These are phyloP conservation scores for Clathrus columnatus DNA, from an alignment of 768 basidiomycete genomes.

Conservation along the genomic window DNA sequence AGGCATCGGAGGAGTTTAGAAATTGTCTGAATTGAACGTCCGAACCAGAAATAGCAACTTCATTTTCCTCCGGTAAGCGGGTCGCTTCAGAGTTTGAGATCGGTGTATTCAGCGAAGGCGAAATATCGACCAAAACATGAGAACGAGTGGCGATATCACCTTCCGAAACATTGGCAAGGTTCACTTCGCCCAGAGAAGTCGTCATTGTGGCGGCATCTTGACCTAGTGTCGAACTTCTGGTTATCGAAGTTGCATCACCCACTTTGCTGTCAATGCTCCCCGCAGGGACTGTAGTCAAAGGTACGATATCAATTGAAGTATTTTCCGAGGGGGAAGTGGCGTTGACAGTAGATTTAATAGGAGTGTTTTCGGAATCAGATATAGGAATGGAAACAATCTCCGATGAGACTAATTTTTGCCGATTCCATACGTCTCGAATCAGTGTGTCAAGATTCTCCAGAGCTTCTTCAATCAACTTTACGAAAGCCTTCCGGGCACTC, in stretches of 20 bases:
- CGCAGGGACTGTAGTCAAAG: background rate
- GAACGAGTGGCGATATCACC: background rate
- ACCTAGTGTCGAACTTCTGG: background rate
- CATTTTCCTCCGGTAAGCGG: background rate
- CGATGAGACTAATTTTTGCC: background rate
- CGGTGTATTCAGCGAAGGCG: background rate
- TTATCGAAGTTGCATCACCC: too few relatives aligned
- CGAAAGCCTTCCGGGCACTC: background rate
- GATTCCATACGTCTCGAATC: background rate
- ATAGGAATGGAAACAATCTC: background rate
- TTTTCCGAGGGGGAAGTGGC: background rate
- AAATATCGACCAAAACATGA: background rate
- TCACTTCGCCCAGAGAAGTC: background rate
- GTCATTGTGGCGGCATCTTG: background rate
- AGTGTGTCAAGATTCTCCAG: background rate
- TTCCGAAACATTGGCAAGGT: background rate
- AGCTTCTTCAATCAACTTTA: background rate
- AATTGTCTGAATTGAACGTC: background rate
- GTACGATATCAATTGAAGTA: background rate
- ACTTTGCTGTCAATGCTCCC: background rate
- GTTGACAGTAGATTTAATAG: background rate
- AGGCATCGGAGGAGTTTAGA: background rate
- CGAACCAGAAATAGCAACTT: background rate
- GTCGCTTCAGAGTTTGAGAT: background rate
- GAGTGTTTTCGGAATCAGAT: background rate